phyloP scores from a whole-genome alignment of 2,329 filamentous ascomycete species.

The Chaetomiaceae sp. region DNA sequence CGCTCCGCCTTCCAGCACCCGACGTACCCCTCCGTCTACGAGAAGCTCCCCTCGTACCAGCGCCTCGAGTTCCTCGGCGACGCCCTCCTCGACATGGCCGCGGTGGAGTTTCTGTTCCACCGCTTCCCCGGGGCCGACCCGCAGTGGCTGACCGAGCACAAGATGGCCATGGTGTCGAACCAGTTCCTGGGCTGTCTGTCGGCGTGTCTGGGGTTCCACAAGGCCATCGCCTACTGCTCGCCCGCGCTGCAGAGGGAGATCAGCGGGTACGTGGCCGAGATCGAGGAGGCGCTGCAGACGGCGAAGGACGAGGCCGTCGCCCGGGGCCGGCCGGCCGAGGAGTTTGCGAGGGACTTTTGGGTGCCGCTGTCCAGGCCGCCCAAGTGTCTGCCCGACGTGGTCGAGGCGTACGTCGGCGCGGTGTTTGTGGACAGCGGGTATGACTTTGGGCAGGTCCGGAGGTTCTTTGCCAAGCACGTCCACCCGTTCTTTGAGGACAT shows the following conservation, averaged over 20 bases:
- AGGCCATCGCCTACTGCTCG: slow-evolving; percentile 59
- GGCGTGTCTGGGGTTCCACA: slow-evolving; percentile 73
- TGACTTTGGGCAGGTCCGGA: slow-evolving; percentile 66
- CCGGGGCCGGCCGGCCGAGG: slow-evolving; percentile 12
- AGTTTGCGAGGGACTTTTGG: slow-evolving; percentile 65
- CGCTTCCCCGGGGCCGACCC: slow-evolving; percentile 75
- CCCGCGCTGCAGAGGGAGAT: slow-evolving; percentile 43
- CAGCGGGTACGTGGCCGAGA: slow-evolving; percentile 52
- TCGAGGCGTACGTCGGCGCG: slow-evolving; percentile 86
- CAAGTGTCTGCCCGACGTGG: slow-evolving; percentile 75
- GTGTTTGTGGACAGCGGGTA: slow-evolving; percentile 87
- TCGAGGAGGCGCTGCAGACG: slow-evolving; percentile 40
- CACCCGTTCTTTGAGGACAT: slow-evolving; percentile 80
- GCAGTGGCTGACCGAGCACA: slow-evolving; percentile 97
- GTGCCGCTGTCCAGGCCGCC: slow-evolving; percentile 58
- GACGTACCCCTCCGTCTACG: slow-evolving; percentile 70
- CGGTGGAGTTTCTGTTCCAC: slow-evolving; percentile 77
- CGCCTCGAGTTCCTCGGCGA: slow-evolving; percentile 90
- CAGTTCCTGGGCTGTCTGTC: slow-evolving; percentile 83
- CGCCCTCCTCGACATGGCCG: slow-evolving; percentile 78
- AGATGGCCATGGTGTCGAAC: slow-evolving; percentile 99
- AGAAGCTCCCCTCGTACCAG: slow-evolving; percentile 83
- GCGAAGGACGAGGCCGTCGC: slow-evolving; percentile 34
- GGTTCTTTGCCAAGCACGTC: slow-evolving; percentile 73
- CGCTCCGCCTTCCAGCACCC: slow-evolving; percentile 85